These are phyloP conservation scores for Mycena chlorophos DNA, from an alignment of 768 basidiomycete genomes.

Conservation along the genomic window DNA sequence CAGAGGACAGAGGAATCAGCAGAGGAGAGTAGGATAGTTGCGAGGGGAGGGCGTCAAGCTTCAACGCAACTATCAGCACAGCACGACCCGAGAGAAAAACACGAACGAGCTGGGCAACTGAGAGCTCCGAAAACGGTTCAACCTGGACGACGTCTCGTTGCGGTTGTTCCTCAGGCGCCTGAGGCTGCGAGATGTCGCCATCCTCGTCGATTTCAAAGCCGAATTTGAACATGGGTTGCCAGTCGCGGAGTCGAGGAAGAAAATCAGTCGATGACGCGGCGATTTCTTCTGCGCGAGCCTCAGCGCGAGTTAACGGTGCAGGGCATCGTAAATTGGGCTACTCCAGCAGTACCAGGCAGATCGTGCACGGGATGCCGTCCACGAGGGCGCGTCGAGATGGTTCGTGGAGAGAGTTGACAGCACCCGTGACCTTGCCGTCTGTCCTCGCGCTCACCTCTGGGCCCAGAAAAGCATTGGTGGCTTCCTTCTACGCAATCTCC, in stretches of 20 bases:
- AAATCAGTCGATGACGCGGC: neutral
- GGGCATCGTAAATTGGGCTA: no score
- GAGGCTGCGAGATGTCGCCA: neutral
- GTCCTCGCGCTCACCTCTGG: no score
- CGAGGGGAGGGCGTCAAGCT: slow-evolving; percentile 71
- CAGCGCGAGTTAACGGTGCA: no score
- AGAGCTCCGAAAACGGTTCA: slow-evolving; percentile 14
- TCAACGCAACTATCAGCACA: slow-evolving; percentile 21
- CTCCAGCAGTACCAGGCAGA: no score
- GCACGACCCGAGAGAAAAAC: slow-evolving; percentile 12
- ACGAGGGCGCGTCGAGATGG: no score
- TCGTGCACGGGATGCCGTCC: no score
- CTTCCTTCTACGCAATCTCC: no score
- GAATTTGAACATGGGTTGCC: slow-evolving; percentile 14
- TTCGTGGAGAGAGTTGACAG: no score
- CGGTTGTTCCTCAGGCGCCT: neutral
- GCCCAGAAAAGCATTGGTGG: no score
- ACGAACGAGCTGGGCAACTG: slow-evolving; percentile 34
- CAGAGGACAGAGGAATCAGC: slow-evolving; percentile 44
- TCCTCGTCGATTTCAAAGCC: slow-evolving; percentile 17
- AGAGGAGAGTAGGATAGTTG: slow-evolving; percentile 82
- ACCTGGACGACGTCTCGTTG: neutral
- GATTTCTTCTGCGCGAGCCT: neutral
- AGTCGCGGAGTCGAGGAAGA: neutral
- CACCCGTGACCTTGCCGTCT: no score